Evolutionary conservation across 768 basidiomycete species (phyloP).

Genomic region (Mycena chlorophos): DNA sequence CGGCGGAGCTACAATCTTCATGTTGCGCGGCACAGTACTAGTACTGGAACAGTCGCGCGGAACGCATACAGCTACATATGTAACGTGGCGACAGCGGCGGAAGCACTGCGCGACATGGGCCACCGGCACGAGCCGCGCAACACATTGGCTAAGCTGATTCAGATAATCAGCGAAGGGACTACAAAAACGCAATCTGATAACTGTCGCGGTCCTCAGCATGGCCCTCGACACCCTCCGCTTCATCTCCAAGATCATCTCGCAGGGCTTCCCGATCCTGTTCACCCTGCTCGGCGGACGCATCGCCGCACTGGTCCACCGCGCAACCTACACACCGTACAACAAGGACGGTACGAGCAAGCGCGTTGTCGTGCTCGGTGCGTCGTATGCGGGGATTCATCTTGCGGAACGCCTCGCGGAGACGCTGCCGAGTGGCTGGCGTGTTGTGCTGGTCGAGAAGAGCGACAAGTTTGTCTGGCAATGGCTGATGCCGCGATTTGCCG

Average conservation of each 20-base stretch:
- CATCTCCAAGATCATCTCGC: not conserved
- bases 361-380: constrained; percentile 6
- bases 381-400: constrained; percentile 18
- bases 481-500: constrained; percentile 4
- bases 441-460: constrained; percentile 2
- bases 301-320: not conserved
- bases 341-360: not conserved
- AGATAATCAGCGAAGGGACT: too few relatives aligned
- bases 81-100: not conserved
- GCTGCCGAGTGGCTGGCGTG: constrained; percentile 4
- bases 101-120: not conserved
- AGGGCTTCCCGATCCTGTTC: not conserved
- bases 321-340: constrained; percentile 3
- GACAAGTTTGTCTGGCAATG: constrained; percentile 4
- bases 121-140: not conserved
- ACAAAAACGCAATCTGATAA: too few relatives aligned
- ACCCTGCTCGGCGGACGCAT: not conserved
- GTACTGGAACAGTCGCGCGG: too few relatives aligned
- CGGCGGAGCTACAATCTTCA: too few relatives aligned
- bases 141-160: too few relatives aligned
- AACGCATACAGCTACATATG: not conserved
- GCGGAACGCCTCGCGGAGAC: constrained; percentile 26
- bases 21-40: too few relatives aligned
- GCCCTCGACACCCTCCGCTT: not conserved
- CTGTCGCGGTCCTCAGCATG: not conserved